A percentile compares a stretch with the other conserved stretches of the same genome.
Evolutionary conservation across 345 rosid genomes (phyloP).

Genomic region (Acer campestre): DNA sequence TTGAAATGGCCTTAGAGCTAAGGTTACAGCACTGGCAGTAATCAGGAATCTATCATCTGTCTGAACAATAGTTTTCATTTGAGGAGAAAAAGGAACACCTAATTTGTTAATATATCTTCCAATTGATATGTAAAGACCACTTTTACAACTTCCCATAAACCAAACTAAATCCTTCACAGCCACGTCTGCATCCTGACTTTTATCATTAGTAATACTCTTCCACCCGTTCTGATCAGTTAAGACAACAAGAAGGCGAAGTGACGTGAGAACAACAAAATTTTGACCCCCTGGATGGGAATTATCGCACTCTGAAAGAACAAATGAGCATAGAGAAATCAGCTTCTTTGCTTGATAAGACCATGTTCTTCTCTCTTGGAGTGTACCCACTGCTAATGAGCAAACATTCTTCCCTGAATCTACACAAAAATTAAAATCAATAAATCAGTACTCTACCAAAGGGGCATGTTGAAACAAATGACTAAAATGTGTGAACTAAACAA

Average conservation of each 20-base stretch:
- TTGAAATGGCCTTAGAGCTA: conserved; percentile 86
- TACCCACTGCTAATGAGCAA: conserved; percentile 60
- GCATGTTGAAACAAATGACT: neutral
- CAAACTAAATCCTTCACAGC: conserved; percentile 59
- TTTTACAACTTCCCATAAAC: conserved; percentile 65
- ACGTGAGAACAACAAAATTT: conserved; percentile 51
- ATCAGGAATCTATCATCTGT: conserved; percentile 73
- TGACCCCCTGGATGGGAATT: conserved; percentile 37
- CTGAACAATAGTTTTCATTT: conserved; percentile 33
- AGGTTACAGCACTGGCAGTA: conserved; percentile 75
- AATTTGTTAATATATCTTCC: conserved; percentile 61
- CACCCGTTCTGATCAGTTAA: conserved; percentile 80
- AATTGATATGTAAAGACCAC: conserved; percentile 69
- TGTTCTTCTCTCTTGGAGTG: conserved; percentile 64
- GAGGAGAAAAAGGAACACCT: conserved; percentile 32
- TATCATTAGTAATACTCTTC: conserved; percentile 48
- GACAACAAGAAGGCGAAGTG: conserved; percentile 63
- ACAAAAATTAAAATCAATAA: conserved; percentile 23
- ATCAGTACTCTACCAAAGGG: conserved; percentile 11
- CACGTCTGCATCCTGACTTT: conserved; percentile 47
- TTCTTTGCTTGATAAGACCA: conserved; percentile 71
- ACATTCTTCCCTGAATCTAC: conserved; percentile 72
- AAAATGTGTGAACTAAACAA: neutral
- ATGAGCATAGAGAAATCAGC: conserved; percentile 67
- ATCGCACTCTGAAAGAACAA: conserved; percentile 58